phyloP scores from a whole-genome alignment of 2,329 filamentous ascomycete genomes.

The Calonectria hongkongensis region DNA sequence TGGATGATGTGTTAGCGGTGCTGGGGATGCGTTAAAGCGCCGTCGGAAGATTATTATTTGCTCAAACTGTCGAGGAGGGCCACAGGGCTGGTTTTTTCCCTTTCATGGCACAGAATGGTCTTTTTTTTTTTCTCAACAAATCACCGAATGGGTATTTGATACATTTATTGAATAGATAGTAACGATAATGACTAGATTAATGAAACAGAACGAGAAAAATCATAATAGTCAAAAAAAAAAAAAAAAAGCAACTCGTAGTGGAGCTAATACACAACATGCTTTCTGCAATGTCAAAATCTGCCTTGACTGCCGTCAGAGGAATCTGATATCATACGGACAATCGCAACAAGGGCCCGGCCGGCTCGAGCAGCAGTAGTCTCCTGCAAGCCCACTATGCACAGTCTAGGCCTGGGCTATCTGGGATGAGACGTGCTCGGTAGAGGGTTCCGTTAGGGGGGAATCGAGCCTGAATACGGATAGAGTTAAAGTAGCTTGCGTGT shows the following conservation, averaged over 20 bases:
- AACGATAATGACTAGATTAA: too few relatives aligned
- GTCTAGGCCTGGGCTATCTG: background rate
- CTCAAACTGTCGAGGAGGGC: background rate
- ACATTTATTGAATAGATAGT: too few relatives aligned
- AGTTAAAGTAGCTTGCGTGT: constrained; percentile 22
- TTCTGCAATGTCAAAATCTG: too few relatives aligned
- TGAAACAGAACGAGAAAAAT: too few relatives aligned
- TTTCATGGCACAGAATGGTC: too few relatives aligned
- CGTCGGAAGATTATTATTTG: constrained; percentile 21
- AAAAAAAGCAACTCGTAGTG: too few relatives aligned
- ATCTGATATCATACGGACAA: background rate
- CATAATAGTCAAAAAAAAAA: too few relatives aligned
- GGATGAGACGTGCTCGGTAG: constrained; percentile 8
- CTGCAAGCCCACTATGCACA: constrained; percentile 17
- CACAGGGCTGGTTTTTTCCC: background rate
- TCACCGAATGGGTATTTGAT: too few relatives aligned
- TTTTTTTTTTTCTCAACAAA: too few relatives aligned
- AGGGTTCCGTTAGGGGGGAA: constrained; percentile 10
- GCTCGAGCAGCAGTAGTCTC: too few relatives aligned
- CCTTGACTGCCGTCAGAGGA: background rate
- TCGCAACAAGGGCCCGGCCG: background rate
- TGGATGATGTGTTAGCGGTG: background rate
- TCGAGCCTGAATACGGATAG: constrained; percentile 14
- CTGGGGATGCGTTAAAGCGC: constrained; percentile 12
- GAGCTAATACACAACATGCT: too few relatives aligned